Percentiles rank a stretch among this genome's conserved stretches.
These are phyloP conservation scores for Lojkania enalia DNA, from an alignment of 2,329 filamentous ascomycete species.

Conservation along the genomic window DNA sequence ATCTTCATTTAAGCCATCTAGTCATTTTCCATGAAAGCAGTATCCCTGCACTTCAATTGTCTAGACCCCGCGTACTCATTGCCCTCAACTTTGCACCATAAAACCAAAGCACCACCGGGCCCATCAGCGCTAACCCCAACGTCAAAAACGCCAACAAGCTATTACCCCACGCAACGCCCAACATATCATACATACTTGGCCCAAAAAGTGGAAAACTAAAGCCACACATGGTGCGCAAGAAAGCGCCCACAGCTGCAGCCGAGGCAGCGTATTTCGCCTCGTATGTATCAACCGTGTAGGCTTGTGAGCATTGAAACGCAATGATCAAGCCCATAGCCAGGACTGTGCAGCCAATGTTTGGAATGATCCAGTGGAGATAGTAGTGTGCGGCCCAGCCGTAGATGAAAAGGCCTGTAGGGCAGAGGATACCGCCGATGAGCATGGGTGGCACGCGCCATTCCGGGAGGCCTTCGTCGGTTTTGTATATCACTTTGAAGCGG, in stretches of 20 bases:
- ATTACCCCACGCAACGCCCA: background rate
- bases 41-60: no score
- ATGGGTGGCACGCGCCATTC: constrained; percentile 57
- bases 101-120: constrained; percentile 50
- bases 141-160: constrained; percentile 40
- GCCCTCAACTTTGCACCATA: constrained; percentile 42
- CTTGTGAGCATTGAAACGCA: constrained; percentile 61
- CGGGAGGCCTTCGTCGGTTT: constrained; percentile 37
- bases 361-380: constrained; percentile 59
- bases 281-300: constrained; percentile 67
- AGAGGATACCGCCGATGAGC: constrained; percentile 57
- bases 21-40: no score
- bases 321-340: constrained; percentile 55
- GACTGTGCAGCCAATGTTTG: constrained; percentile 56
- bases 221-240: constrained; percentile 58
- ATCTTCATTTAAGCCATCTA: no score
- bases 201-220: constrained; percentile 62
- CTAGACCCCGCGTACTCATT: constrained; percentile 23
- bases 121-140: constrained; percentile 52
- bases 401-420: constrained; percentile 51
- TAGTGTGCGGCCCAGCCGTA: constrained; percentile 62
- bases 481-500: constrained; percentile 26
- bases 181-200: constrained; percentile 10
- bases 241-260: constrained; percentile 64
- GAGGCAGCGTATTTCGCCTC: constrained; percentile 48